Percentiles rank a stretch among this genome's conserved stretches.
phyloP scores from a whole-genome alignment of 768 basidiomycete genomes.

The Suillus sp. region DNA sequence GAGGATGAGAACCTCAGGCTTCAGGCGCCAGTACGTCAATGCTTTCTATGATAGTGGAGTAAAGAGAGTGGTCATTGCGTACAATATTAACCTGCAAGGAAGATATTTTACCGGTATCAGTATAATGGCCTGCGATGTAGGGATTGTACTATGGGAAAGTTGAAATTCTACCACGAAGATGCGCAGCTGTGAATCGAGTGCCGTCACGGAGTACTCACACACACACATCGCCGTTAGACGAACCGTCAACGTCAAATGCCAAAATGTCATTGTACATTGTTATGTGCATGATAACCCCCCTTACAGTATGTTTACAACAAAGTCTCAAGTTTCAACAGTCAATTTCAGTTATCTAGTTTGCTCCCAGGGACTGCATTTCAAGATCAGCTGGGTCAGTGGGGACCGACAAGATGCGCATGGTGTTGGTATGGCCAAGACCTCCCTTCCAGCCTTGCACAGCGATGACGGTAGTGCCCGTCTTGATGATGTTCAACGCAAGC shows the following conservation, averaged over 20 bases:
- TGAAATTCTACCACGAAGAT: neutral
- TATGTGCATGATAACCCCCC: neutral
- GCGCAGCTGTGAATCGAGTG: neutral
- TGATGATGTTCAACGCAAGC: conserved; percentile 81
- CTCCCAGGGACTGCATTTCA: conserved; percentile 63
- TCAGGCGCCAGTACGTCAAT: neutral
- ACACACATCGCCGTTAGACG: neutral
- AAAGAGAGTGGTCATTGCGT: conserved; percentile 11
- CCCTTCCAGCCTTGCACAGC: conserved; percentile 99
- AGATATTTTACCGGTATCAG: conserved; percentile 12
- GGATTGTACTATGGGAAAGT: neutral
- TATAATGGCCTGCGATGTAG: neutral
- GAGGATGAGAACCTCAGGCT: conserved; percentile 6
- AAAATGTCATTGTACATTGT: conserved; percentile 3
- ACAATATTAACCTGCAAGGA: conserved; percentile 5
- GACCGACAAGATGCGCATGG: conserved; percentile 79
- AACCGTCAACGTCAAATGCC: neutral
- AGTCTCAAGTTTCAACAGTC: neutral
- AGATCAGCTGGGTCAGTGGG: conserved; percentile 82
- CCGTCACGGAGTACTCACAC: neutral
- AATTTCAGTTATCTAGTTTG: conserved; percentile 15
- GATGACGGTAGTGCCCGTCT: conserved; percentile 84
- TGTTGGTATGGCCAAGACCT: conserved; percentile 95
- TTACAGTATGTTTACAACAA: conserved; percentile 7
- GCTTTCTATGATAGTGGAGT: conserved; percentile 1